Base-by-base conservation (phyloP, 768 basidiomycete genomes). In the Russula lepida region DNA sequence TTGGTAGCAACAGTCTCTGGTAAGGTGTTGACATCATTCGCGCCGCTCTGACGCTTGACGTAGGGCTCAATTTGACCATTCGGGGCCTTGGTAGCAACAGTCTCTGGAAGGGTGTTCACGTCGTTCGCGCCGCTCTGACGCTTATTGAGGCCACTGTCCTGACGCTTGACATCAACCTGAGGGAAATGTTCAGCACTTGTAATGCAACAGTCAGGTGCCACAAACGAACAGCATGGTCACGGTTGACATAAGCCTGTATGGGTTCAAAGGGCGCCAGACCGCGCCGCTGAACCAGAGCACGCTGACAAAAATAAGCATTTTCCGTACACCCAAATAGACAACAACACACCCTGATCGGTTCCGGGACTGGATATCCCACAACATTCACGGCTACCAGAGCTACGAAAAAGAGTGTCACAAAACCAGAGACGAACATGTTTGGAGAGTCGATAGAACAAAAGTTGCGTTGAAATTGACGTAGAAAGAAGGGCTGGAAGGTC, bases 361-460 rank as follows among this genome's bases (percentile, higher is more conserved):
- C 71, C n/a, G 79, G 77, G 60, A 81, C 62, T 8, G 83, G 74
- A 6, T 51, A 71, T 19, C 71, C 73, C 39, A 75, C 73, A 47
- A 76, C 71, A 51, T 73, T 78, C 66, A 79, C 76, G 66, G 77
- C 72, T 64, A 80, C 70, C 64, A 77, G 64, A 58, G 78, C 71
- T 54, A 78, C 68, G 59, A 79, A 63, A 58, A 77, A 64, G 54
- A 78, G 68, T 56, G 78, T 58, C 67, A 78, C 63, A 66, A 74
- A 64, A 58, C 73, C 69, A 66, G 74, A 69, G 59, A 72, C 64
- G 69, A 82, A 74, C 83, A 85, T 84, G 71, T 67, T 74, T 54
- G 66, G 64, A 68, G 66, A 46, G 66, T 62, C 52, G 66, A 55
- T 54, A 55, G 60, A 33, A 60, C 46, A 35, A 54, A 56, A 67